These are phyloP conservation scores for Plasmodium knowlesi DNA, from an alignment of 169 alveolate genomes.

Conservation along the genomic window DNA sequence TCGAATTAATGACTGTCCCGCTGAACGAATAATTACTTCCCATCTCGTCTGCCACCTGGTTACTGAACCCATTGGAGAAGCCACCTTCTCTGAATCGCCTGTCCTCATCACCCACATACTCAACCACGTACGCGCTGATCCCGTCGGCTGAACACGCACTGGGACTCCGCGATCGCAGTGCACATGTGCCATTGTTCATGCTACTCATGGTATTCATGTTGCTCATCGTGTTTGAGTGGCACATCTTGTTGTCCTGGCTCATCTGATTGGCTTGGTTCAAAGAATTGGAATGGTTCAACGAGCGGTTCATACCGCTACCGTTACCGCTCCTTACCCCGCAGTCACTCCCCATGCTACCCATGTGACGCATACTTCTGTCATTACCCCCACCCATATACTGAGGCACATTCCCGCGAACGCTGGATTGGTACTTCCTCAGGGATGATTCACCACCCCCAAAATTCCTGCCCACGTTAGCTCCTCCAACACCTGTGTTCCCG, in stretches of 20 bases:
- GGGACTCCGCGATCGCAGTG: slow-evolving; percentile 46
- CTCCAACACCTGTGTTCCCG: not conserved
- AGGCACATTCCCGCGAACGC: not conserved
- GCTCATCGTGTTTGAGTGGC: not conserved
- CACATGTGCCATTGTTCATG: not conserved
- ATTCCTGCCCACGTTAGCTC: not conserved
- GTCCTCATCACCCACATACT: slow-evolving; percentile 56
- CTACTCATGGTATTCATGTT: not conserved
- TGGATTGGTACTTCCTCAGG: not conserved
- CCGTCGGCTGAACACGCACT: slow-evolving; percentile 67
- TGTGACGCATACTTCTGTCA: not conserved
- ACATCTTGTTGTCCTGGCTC: not conserved
- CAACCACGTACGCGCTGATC: slow-evolving; percentile 69
- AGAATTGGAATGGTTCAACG: not conserved
- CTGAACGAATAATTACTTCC: slow-evolving; percentile 67
- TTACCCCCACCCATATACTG: not conserved
- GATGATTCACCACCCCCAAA: not conserved
- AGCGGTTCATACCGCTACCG: not conserved
- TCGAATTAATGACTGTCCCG: slow-evolving; percentile 1
- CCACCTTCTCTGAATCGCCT: not conserved
- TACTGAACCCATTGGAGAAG: slow-evolving; percentile 37
- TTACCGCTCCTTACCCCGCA: too few species aligned
- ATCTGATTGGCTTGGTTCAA: not conserved
- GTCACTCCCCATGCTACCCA: too few species aligned
- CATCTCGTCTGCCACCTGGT: slow-evolving; percentile 4